Evolutionary conservation across 1,284 basidiomycete genomes (phyloP), one percentile per base, ranked within the genome.

Genomic region (Ganoderma multipileum): DNA sequence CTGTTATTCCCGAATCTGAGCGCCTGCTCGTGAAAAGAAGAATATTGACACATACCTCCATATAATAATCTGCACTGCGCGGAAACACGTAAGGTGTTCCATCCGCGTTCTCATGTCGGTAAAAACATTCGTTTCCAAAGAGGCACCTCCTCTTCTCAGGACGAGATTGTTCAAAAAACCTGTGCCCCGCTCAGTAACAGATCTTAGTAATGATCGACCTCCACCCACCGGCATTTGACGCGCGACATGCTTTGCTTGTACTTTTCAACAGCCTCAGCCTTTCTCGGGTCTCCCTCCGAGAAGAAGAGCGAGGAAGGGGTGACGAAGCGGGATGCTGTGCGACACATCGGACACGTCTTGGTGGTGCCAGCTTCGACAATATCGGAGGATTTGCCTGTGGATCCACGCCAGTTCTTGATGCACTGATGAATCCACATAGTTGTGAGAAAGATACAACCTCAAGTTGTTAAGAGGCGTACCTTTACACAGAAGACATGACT

Each of bases 311-410:
- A 89, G 4, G 91, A 92, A 0, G 92, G 92, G 6, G 86, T 89
- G 47, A 93, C 86, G 70, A 90, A 92, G 62, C 82, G 84, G 44
- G 91, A 91, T 3, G 82, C 71, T 9, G 83, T 78, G 42, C 91
- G 88, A 75, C 92, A 94, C 80, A 92, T 87, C 0, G 92, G 92
- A 75, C 92, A 94, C 61, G 85, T 88, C 82, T 93, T 93, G 68
- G 85, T 89, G 64, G 85, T 87, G 23, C 85, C 85, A 9, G 88
- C 88, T 28, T 81, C 78, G 12, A 86, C 76, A 6, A 87, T 78
- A 67, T 89, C 89, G 1, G 75, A 73, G 5, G 83, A 81, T 76
- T 89, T 91, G 28, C 82, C 85, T 8, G 78, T 71, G n/a, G 84
- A 84, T 70, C 87, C 85, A 41, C 92, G 87, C 92, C 92, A 94